Percentiles rank a stretch among this genome's conserved stretches.
Evolutionary conservation across 2,329 filamentous ascomycete species (phyloP).

Genomic region (Colletotrichum tropicale): DNA sequence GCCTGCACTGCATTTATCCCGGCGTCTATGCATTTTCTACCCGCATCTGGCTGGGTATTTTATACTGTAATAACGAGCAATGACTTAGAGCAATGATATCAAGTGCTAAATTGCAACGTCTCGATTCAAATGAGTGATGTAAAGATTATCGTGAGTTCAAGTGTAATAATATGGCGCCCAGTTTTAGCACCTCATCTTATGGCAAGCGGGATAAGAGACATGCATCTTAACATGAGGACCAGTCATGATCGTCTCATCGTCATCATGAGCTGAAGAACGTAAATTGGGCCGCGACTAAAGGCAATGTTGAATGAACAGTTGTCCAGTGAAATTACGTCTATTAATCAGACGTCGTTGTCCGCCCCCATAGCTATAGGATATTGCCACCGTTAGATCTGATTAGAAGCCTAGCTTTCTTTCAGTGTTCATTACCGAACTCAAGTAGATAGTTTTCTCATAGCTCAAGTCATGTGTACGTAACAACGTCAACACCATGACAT

Average conservation of each 20-base stretch:
- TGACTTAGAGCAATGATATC: slow-evolving; percentile 1
- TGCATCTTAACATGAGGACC: not conserved
- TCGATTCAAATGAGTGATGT: not conserved
- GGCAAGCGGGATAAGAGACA: not conserved
- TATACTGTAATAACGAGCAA: slow-evolving; percentile 16
- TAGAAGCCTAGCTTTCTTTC: not conserved
- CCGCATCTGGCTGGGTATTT: not conserved
- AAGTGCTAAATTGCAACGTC: not conserved
- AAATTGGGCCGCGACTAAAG: fast-evolving
- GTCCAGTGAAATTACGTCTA: not conserved
- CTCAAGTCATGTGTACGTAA: not conserved
- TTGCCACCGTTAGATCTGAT: not conserved
- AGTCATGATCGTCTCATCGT: not conserved
- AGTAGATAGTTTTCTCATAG: not conserved
- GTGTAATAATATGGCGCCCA: not conserved
- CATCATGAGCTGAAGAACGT: not conserved
- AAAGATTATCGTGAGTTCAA: not conserved
- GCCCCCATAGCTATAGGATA: not conserved
- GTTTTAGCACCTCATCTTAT: not conserved
- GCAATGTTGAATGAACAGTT: fast-evolving
- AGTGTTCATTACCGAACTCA: not conserved
- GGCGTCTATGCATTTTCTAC: slow-evolving; percentile 4
- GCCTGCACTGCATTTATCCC: not conserved
- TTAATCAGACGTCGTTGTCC: not conserved
- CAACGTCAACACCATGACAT: not conserved